A percentile compares a stretch with the other conserved stretches of the same genome.
These are phyloP conservation scores for Pythium myriotylum DNA, from an alignment of 352 stramenopile genomes.

Conservation along the genomic window DNA sequence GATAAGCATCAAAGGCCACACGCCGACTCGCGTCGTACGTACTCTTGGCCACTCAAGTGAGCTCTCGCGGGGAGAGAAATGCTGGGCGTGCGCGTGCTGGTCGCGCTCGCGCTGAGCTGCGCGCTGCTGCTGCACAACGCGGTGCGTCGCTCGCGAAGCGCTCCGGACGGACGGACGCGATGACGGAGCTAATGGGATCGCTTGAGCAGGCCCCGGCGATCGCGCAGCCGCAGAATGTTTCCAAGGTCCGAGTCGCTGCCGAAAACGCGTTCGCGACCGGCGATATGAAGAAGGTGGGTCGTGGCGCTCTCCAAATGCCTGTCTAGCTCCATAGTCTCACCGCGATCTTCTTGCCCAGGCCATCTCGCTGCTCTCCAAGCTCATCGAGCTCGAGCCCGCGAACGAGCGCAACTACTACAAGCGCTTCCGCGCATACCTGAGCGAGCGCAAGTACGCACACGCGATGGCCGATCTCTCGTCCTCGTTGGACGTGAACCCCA, in stretches of 20 bases:
- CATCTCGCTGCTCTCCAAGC: conserved; percentile 76
- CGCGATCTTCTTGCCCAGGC: conserved; percentile 31
- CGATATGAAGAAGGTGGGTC: conserved; percentile 68
- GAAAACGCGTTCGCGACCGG: conserved; percentile 81
- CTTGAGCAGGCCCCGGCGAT: conserved; percentile 8
- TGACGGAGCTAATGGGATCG: too few species aligned
- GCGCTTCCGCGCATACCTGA: conserved; percentile 79
- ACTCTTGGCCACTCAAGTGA: conserved; percentile 3
- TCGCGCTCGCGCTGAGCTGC: conserved; percentile 31
- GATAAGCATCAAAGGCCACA: conserved; percentile 14
- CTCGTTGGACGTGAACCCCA: conserved; percentile 73
- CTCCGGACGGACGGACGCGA: too few species aligned
- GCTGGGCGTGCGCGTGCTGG: conserved; percentile 28
- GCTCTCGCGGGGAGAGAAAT: neutral
- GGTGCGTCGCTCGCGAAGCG: too few species aligned
- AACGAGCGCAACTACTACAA: conserved; percentile 89
- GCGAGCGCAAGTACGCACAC: conserved; percentile 78
- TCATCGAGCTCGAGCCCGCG: conserved; percentile 75
- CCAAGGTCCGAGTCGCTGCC: conserved; percentile 69
- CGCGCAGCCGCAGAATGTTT: conserved; percentile 40
- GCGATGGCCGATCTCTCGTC: conserved; percentile 71
- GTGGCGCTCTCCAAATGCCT: neutral
- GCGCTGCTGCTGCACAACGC: conserved; percentile 20
- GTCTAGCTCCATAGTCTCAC: too few species aligned
- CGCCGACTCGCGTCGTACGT: conserved; percentile 1